Evolutionary conservation across 192 early-diverging fungal genomes (phyloP).

Genomic region (Backusella australiensis): DNA sequence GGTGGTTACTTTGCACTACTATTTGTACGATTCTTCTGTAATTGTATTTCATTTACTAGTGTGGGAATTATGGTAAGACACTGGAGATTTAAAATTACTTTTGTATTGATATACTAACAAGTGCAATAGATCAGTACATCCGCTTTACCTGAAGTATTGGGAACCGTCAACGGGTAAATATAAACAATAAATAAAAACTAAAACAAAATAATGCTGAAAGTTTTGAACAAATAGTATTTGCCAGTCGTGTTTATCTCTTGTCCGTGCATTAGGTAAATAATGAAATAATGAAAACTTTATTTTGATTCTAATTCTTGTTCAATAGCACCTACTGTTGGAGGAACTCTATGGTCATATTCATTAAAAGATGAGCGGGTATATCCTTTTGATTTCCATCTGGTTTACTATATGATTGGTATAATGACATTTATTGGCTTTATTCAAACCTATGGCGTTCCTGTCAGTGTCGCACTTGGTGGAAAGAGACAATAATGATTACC

Average conservation of each 20-base stretch:
- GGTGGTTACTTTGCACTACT: constrained; percentile 5
- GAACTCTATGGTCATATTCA: constrained; percentile 55
- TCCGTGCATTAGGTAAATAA: constrained; percentile 27
- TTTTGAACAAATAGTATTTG: constrained; percentile 31
- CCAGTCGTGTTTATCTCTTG: constrained; percentile 50
- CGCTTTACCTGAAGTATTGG: constrained; percentile 42
- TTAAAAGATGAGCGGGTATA: constrained; percentile 41
- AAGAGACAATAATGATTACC: not conserved
- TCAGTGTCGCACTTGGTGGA: constrained; percentile 1
- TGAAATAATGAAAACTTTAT: not conserved
- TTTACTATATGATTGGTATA: constrained; percentile 46
- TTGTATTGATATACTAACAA: not conserved
- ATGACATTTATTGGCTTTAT: constrained; percentile 38
- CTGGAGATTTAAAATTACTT: not conserved
- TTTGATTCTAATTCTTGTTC: constrained; percentile 18
- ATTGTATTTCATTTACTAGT: constrained; percentile 41
- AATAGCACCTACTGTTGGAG: constrained; percentile 54
- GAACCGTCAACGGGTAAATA: constrained; percentile 52
- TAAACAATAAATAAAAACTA: not conserved
- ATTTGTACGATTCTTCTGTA: constrained; percentile 10
- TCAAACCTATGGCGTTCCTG: constrained; percentile 38
- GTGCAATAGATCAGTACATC: constrained; percentile 51
- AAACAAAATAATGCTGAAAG: not conserved
- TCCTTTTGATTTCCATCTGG: constrained; percentile 56
- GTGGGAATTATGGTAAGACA: constrained; percentile 51